These are phyloP conservation scores for Cryphonectria nitschkei DNA, from an alignment of 2,329 filamentous ascomycete genomes.

Conservation along the genomic window DNA sequence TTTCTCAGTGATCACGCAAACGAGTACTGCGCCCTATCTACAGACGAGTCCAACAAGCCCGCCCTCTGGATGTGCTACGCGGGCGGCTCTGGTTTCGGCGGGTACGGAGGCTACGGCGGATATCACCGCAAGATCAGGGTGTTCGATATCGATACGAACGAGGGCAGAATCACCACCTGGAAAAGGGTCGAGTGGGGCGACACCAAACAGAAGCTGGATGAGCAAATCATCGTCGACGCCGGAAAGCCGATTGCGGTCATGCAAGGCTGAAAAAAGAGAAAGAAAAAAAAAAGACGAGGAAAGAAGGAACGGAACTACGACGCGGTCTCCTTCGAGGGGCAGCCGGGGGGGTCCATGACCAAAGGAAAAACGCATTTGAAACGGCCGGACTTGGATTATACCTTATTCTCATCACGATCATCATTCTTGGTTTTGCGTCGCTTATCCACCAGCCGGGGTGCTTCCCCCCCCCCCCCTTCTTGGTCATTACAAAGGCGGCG, in stretches of 20 bases:
- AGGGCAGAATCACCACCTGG: constrained; percentile 86
- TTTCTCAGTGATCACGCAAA: constrained; percentile 79
- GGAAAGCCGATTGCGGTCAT: constrained; percentile 50
- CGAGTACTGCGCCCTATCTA: constrained; percentile 84
- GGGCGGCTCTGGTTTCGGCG: constrained; percentile 88
- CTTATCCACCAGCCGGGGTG: background rate
- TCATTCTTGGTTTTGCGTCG: background rate
- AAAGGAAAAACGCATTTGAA: background rate
- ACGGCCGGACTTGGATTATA: background rate
- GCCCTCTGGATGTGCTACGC: constrained; percentile 98
- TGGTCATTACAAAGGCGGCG: no score
- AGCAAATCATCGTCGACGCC: constrained; percentile 68
- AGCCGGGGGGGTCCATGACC: no score
- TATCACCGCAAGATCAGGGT: constrained; percentile 84
- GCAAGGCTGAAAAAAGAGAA: constrained; percentile 28
- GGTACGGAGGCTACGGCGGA: constrained; percentile 88
- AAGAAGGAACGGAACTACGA: background rate
- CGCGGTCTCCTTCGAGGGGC: background rate
- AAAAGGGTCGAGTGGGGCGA: constrained; percentile 79
- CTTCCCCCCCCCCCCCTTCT: no score
- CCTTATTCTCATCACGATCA: background rate
- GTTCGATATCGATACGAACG: constrained; percentile 92
- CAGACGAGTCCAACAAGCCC: constrained; percentile 58
- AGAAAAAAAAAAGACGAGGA: background rate
- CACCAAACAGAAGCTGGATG: constrained; percentile 55